These are phyloP conservation scores for Neofusicoccum parvum DNA, from an alignment of 2,329 filamentous ascomycete species.

Conservation along the genomic window DNA sequence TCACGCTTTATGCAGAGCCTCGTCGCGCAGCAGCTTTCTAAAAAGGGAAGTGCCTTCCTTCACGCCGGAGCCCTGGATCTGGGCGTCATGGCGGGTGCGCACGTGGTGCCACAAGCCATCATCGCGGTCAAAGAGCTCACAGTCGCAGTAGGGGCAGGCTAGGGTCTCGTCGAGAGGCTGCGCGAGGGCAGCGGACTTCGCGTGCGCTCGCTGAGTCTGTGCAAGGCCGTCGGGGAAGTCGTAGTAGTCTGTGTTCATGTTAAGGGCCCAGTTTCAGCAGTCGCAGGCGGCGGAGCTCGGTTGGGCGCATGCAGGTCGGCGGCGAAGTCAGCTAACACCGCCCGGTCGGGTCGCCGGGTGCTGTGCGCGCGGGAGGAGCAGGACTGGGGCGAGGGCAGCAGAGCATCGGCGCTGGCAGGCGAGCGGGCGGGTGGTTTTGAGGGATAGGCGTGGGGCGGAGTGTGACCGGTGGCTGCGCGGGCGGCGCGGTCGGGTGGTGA, in stretches of 20 bases:
- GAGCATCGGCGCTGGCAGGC: constrained; percentile 4
- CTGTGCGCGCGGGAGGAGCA: background rate
- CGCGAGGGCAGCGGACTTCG: constrained; percentile 1
- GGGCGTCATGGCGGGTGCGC: constrained; percentile 30
- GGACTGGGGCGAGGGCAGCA: background rate
- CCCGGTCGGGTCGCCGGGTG: constrained; percentile 3
- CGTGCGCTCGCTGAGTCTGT: constrained; percentile 9
- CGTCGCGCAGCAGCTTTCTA: constrained; percentile 29
- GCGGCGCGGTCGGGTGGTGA: background rate
- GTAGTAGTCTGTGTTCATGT: constrained; percentile 20
- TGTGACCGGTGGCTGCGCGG: background rate
- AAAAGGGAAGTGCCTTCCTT: constrained; percentile 25
- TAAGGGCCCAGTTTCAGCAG: constrained; percentile 11
- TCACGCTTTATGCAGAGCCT: constrained; percentile 30
- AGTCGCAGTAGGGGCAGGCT: constrained; percentile 35
- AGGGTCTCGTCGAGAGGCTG: background rate
- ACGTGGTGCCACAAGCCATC: constrained; percentile 33
- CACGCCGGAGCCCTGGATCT: constrained; percentile 26
- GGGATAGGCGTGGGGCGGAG: background rate
- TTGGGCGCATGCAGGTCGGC: constrained; percentile 8
- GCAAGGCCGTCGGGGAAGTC: constrained; percentile 1
- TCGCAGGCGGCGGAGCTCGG: constrained; percentile 2
- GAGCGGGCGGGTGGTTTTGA: background rate
- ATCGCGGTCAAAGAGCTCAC: constrained; percentile 32
- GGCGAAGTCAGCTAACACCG: background rate